phyloP scores from a whole-genome alignment of 371 early-diverging fungal genomes.

The Apophysomyces elegans region DNA sequence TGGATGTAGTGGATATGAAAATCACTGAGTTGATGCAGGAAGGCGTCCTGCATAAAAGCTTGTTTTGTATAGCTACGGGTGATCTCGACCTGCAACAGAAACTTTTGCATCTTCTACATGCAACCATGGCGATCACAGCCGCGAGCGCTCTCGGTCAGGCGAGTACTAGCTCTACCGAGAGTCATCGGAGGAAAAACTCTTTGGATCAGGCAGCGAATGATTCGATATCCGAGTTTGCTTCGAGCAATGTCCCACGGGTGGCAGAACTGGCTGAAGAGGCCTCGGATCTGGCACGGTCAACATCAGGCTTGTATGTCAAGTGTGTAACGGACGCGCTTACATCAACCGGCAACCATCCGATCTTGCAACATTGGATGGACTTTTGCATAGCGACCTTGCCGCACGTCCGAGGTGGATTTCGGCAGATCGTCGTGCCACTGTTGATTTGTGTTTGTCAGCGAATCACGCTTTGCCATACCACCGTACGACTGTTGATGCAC shows the following conservation, averaged over 20 bases:
- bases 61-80: constrained; percentile 59
- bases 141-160: constrained; percentile 26
- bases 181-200: constrained; percentile 24
- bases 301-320: constrained; percentile 62
- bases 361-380: constrained; percentile 81
- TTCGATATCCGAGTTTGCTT: constrained; percentile 20
- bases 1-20: constrained; percentile 56
- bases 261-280: constrained; percentile 30
- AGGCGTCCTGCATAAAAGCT: constrained; percentile 59
- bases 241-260: constrained; percentile 11
- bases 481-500: constrained; percentile 38
- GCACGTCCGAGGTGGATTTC: constrained; percentile 64
- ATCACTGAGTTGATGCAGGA: constrained; percentile 62
- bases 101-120: constrained; percentile 68
- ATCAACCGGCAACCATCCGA: constrained; percentile 59
- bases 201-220: constrained; percentile 24
- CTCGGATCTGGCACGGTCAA: constrained; percentile 26
- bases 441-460: constrained; percentile 70
- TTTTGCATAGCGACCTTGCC: constrained; percentile 70
- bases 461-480: constrained; percentile 50
- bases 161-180: constrained; percentile 20
- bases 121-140: constrained; percentile 57
- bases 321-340: constrained; percentile 68
- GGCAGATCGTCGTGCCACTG: constrained; percentile 63
- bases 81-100: constrained; percentile 74